Conservation (phyloP, 345 rosid genomes). For the Dipteronia dyeriana region DNA sequence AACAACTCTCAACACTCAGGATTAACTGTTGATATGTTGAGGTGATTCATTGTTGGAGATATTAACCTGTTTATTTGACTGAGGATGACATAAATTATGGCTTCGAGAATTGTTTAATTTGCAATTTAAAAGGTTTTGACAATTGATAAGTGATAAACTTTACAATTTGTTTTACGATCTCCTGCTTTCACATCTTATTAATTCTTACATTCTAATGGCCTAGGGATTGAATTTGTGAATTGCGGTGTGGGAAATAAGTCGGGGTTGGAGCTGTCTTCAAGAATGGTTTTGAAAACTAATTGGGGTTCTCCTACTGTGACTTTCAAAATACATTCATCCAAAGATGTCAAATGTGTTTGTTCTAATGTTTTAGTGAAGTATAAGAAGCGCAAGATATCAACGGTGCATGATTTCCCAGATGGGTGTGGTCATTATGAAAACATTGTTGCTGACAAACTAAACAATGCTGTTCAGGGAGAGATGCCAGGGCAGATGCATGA, state of each 20-base stretch:
- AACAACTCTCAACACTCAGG: not conserved
- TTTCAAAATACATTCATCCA: not conserved
- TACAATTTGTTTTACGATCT: not conserved
- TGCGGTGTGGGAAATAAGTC: not conserved
- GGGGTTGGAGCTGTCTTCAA: not conserved
- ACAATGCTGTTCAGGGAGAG: not conserved
- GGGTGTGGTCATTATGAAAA: not conserved
- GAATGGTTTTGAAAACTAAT: not conserved
- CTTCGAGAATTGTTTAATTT: not conserved
- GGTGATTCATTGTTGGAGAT: not conserved
- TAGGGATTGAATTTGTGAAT: conserved; percentile 2
- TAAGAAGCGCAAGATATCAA: not conserved
- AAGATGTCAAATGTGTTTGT: not conserved
- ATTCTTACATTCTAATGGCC: not conserved
- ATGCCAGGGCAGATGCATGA: not conserved
- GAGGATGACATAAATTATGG: not conserved
- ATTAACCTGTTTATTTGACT: not conserved
- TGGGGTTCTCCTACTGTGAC: not conserved
- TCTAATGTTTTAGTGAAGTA: not conserved
- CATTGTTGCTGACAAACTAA: not conserved
- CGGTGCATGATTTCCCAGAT: conserved; percentile 2
- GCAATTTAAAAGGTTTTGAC: not conserved
- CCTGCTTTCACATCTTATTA: not conserved
- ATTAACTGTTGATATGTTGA: not conserved
- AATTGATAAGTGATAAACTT: not conserved